Evolutionary conservation across 768 basidiomycete genomes (phyloP), one percentile per base, ranked within the genome.

Genomic region (Epithele typhae): DNA sequence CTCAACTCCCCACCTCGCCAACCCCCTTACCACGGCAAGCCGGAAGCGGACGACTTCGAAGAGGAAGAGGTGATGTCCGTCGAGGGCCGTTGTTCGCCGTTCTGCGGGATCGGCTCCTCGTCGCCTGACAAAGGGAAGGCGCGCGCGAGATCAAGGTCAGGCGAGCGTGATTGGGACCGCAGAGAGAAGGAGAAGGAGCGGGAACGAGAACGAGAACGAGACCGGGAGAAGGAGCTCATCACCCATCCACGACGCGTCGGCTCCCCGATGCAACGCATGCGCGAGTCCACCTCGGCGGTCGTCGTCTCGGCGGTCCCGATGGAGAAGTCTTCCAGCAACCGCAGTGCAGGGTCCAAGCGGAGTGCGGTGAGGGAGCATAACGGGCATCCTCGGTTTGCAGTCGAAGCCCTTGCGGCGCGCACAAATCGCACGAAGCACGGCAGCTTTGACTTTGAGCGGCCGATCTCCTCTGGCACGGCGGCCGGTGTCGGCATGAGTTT

Each of bases 361-460:
- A 57, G 59, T 52, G 54, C 43, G 25, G 51, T 53, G 24, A 46
- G 49, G 54, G 51, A 56, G 37, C 35, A 54, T 40, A 30, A 37
- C 24, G 38, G 37, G 5, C 46, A 55, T 25, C 49, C 53, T 32
- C 46, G 46, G 17, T 44, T 45, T 21, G 52, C 48, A 15, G 33
- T 40, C 6, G 49, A 49, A 17, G 41, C 38, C 12, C 32, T 39
- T 4, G 46, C 48, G 15, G 40, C 51, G 8, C 52, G 47, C 36
- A 34, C 50, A n/a, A 60, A 60, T 24, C 55, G 76, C 1, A 75
- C 69, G 34, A 82, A 84, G 58, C 82, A 84, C 52, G 84, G 84
- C 5, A 84, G 80, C 56, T 87, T 87, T 60, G 85, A 87, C 58
- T 87, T 87, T 54, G 86, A 87, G 63, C 71, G 84, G 27, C 84